Evolutionary conservation across 352 stramenopile species (phyloP).

Genomic region (Pythium scleroteichum): DNA sequence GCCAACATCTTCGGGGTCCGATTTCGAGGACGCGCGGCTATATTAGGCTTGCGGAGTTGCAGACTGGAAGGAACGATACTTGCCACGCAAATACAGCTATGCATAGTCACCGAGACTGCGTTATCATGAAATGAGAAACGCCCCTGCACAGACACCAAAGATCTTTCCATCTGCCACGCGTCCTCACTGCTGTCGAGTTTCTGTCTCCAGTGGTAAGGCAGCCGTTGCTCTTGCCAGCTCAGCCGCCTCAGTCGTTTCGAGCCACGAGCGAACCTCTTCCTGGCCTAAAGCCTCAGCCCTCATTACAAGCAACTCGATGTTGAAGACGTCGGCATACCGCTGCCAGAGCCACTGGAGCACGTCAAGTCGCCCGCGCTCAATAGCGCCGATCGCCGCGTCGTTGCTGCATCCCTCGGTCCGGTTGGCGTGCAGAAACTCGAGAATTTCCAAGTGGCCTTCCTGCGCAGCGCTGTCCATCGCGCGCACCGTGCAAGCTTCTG

Average conservation of each 20-base stretch:
- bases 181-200: neutral
- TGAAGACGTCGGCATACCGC: constrained; percentile 20
- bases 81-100: constrained; percentile 2
- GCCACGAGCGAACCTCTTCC: constrained; percentile 18
- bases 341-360: constrained; percentile 28
- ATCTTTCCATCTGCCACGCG: neutral
- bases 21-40: constrained; percentile 1
- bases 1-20: neutral
- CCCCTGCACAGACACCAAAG: neutral
- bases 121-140: constrained; percentile 19
- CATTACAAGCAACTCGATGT: constrained; percentile 14
- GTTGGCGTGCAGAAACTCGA: constrained; percentile 30
- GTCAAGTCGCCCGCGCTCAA: constrained; percentile 23
- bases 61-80: neutral
- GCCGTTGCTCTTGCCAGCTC: neutral
- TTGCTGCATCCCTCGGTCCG: constrained; percentile 27
- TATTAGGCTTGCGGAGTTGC: neutral
- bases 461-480: constrained; percentile 30
- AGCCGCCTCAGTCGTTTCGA: constrained; percentile 8
- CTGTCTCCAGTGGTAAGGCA: neutral
- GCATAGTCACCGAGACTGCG: constrained; percentile 6
- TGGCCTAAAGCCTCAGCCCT: constrained; percentile 11
- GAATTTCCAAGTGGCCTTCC: constrained; percentile 29
- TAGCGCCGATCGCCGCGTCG: constrained; percentile 23
- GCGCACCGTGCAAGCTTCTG: constrained; percentile 47